Evolutionary conservation across 352 stramenopile species (phyloP).

Genomic region (Phytophthora cajani): DNA sequence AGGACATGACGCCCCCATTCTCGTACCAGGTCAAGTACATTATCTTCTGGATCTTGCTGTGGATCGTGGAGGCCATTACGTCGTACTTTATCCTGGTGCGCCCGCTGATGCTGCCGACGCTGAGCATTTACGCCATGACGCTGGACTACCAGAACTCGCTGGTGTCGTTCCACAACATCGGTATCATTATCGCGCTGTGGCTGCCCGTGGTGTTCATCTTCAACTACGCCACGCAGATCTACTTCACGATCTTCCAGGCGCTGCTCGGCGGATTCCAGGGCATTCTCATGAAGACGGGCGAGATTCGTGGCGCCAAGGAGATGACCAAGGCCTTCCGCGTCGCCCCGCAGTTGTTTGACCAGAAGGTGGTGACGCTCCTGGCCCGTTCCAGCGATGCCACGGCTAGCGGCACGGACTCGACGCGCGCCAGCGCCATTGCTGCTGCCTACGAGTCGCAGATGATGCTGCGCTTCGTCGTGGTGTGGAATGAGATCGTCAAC

Average conservation of each 20-base stretch:
- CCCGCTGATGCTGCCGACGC: constrained; percentile 66
- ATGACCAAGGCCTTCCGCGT: constrained; percentile 83
- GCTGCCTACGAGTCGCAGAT: constrained; percentile 80
- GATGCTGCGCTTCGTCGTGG: constrained; percentile 83
- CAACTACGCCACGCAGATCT: constrained; percentile 85
- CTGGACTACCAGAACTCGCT: constrained; percentile 73
- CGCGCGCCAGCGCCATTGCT: constrained; percentile 51
- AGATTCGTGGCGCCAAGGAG: constrained; percentile 72
- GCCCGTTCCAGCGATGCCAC: constrained; percentile 64
- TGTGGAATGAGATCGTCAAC: constrained; percentile 88
- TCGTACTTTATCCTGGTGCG: constrained; percentile 78
- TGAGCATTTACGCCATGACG: constrained; percentile 79
- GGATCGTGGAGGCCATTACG: constrained; percentile 55
- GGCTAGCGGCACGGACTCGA: constrained; percentile 49
- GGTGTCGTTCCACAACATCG: constrained; percentile 80
- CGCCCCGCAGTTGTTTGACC: constrained; percentile 77
- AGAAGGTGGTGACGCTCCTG: constrained; percentile 75
- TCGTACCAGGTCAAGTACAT: constrained; percentile 74
- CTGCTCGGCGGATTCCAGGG: constrained; percentile 69
- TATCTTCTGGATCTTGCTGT: constrained; percentile 67
- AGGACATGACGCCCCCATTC: constrained; percentile 67
- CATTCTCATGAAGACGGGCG: constrained; percentile 78
- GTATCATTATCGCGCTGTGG: constrained; percentile 72
- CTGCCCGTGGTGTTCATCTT: constrained; percentile 75
- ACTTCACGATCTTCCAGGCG: constrained; percentile 82